A percentile compares a stretch with the other conserved stretches of the same genome.
Conservation (phyloP, 2,329 filamentous ascomycete genomes). For the Triangularia setosa region DNA sequence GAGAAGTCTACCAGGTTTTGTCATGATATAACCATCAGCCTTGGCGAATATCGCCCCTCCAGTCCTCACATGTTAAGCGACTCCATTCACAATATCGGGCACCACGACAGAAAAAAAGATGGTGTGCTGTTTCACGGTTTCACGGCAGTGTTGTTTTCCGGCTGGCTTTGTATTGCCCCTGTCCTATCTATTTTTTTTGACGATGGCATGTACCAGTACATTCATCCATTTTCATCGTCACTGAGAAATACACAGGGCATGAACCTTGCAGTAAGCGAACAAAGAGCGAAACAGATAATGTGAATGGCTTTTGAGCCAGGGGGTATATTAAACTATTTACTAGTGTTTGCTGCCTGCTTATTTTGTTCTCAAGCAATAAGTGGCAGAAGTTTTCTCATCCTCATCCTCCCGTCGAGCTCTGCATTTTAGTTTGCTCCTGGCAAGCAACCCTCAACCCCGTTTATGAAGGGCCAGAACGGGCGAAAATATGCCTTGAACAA, state of each 20-base stretch:
- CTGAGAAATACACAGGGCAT: neutral
- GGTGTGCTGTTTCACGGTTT: neutral
- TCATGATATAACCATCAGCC: neutral
- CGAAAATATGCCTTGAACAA: neutral
- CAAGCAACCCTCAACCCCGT: neutral
- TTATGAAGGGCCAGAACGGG: neutral
- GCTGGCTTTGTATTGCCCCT: neutral
- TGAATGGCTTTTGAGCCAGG: neutral
- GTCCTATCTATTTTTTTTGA: neutral
- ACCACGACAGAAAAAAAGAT: neutral
- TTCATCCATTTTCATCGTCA: neutral
- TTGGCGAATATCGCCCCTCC: neutral
- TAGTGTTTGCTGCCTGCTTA: neutral
- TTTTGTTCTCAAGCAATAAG: neutral
- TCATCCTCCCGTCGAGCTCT: neutral
- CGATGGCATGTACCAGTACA: neutral
- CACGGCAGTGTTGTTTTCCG: neutral
- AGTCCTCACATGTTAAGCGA: neutral
- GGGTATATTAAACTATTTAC: neutral
- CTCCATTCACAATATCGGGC: neutral
- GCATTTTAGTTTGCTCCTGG: constrained; percentile 14
- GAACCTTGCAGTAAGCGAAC: neutral
- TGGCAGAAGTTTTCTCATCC: neutral
- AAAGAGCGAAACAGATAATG: neutral
- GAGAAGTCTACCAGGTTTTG: neutral